phyloP scores from a whole-genome alignment of 805 yeast species.

The Barnettozyma pratensis region DNA sequence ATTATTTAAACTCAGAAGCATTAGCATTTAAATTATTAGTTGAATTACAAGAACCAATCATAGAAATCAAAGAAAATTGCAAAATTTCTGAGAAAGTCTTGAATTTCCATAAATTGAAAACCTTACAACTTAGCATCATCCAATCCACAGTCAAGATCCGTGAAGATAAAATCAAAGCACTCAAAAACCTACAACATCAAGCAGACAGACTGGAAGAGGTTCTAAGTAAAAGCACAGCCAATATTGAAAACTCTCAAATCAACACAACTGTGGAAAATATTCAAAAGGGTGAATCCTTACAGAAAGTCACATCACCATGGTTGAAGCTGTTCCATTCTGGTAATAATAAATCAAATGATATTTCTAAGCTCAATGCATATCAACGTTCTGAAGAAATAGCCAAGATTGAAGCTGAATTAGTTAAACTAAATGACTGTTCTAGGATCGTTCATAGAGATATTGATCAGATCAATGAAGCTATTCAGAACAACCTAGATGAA shows the following conservation, averaged over 20 bases:
- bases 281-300: conserved; percentile 23
- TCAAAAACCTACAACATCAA: conserved; percentile 31
- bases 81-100: conserved; percentile 37
- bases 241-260: conserved; percentile 24
- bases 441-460: conserved; percentile 32
- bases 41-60: conserved; percentile 33
- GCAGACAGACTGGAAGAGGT: conserved; percentile 28
- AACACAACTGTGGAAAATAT: conserved; percentile 27
- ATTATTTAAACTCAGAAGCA: conserved; percentile 47
- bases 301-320: conserved; percentile 21
- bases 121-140: conserved; percentile 42
- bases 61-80: conserved; percentile 30
- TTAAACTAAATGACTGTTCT: conserved; percentile 35
- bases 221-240: conserved; percentile 28
- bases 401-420: conserved; percentile 31
- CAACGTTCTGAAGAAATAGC: conserved; percentile 35
- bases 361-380: conserved; percentile 25
- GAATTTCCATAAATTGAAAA: conserved; percentile 55
- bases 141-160: conserved; percentile 35
- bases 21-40: conserved; percentile 31
- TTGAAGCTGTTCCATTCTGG: conserved; percentile 20
- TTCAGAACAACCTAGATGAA: conserved; percentile 26
- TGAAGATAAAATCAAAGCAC: conserved; percentile 24
- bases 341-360: conserved; percentile 10
- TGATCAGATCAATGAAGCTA: conserved; percentile 29